Percentiles rank a stretch among this genome's conserved stretches.
These are phyloP conservation scores for Crithidia thermophila DNA, from an alignment of 208 protist species.

Conservation along the genomic window DNA sequence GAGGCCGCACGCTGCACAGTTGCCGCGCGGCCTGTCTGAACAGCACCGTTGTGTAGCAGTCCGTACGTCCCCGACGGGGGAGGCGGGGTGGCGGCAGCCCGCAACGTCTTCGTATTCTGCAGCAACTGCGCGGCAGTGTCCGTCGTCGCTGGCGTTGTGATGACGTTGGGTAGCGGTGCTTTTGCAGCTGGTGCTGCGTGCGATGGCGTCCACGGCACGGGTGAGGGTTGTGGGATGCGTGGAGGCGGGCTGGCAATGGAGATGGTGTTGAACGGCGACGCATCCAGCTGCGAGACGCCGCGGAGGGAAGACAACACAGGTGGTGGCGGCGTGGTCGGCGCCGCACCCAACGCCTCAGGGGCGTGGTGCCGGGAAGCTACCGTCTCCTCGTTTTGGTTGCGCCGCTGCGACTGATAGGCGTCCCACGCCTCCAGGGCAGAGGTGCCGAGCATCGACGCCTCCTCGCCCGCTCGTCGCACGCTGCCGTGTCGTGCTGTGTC, in stretches of 20 bases:
- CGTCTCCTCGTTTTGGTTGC: background rate
- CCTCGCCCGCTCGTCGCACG: too few species aligned
- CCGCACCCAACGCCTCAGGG: background rate
- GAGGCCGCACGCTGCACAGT: background rate
- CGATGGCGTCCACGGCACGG: background rate
- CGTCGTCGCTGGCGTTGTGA: background rate
- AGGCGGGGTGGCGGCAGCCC: background rate
- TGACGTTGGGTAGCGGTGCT: too few species aligned
- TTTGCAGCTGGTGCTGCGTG: background rate
- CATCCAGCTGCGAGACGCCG: background rate
- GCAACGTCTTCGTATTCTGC: background rate
- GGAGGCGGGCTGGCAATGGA: slow-evolving; percentile 15
- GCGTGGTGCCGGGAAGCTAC: background rate
- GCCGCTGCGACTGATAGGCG: background rate
- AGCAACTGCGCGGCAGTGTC: background rate
- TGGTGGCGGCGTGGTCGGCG: background rate
- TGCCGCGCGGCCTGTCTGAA: background rate
- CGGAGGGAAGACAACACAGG: background rate
- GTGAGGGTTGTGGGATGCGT: slow-evolving; percentile 4
- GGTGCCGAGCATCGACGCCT: background rate
- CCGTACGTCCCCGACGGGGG: background rate
- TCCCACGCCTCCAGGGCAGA: slow-evolving; percentile 19
- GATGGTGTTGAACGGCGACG: background rate
- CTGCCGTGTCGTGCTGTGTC: background rate
- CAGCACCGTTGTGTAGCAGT: background rate